Evolutionary conservation across 805 yeast genomes (phyloP), one percentile per base, ranked within the genome.

Genomic region (Cyberlindnera veronae): DNA sequence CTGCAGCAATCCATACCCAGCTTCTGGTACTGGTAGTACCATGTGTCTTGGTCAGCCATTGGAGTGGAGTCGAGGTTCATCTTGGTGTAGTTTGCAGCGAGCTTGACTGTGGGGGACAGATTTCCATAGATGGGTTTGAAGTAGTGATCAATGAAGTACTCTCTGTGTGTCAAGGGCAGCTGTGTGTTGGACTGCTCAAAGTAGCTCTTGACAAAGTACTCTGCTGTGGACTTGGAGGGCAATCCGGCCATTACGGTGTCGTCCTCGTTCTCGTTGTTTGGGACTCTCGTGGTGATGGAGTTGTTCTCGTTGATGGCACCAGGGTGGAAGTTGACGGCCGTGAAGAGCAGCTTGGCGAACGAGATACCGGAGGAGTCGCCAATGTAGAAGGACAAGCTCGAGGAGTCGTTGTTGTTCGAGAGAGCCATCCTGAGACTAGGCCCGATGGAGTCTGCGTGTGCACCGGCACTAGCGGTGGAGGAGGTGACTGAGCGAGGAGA

Each of bases 151-250:
- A 90, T 60, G 53, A 88, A 89, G 49, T 74, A 76, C 52, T 87
- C 95, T 22, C 96, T 71, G 58, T 90, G 96, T 34, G 89, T 62
- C 4, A 90, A 71, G 0, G 97, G 96, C 20, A 86, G 60, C 58
- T 88, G 96, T 2, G 95, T 69, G 57, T 90, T 89, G 13, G 90
- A 76, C 52, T 84, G 89, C 16, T 84, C 77, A 55, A 90, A 90
- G 58, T 74, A 88, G 2, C 76, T 67, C 27, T 77, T 71, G 8
- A 88, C 54, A 32, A 84, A 71, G 36, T 70, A 67, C 53, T 83
- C 78, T 0, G 96, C 96, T 23, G 78, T 73, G 17, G 69, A 65
- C 51, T 85, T 86, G 2, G 95, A 93, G 17, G 90, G 64, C 10
- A 73, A 55, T 0, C 81, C 79, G 1, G 77, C 71, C 13, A 55